Percentiles rank a stretch among this genome's conserved stretches.
Evolutionary conservation across 345 rosid species (phyloP).

Genomic region (Sisymbrium irio): DNA sequence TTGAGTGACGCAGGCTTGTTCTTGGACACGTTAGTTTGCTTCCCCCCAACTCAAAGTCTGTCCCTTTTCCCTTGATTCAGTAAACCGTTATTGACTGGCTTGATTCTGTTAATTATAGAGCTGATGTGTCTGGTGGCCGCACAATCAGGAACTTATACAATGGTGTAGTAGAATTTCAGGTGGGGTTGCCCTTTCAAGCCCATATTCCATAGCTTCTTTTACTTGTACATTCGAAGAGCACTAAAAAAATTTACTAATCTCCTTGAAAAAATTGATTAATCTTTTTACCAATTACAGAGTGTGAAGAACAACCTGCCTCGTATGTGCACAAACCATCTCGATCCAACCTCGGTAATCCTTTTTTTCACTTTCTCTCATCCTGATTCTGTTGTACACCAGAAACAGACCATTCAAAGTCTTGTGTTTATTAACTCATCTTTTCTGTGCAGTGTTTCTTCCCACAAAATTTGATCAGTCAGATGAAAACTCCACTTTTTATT

Average conservation of each 20-base stretch:
- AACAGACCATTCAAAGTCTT: not conserved
- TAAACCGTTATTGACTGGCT: slow-evolving; percentile 6
- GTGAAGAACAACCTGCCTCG: slow-evolving; percentile 60
- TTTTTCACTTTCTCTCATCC: not conserved
- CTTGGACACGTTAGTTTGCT: slow-evolving; percentile 68
- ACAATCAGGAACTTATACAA: slow-evolving; percentile 69
- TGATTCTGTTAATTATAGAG: slow-evolving; percentile 41
- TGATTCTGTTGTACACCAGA: not conserved
- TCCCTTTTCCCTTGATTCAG: not conserved
- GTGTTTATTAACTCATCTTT: slow-evolving; percentile 7
- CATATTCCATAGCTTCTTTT: slow-evolving; percentile 1
- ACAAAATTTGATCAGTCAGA: slow-evolving; percentile 72
- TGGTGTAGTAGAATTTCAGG: slow-evolving; percentile 86
- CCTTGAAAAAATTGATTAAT: slow-evolving; percentile 14
- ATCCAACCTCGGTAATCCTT: slow-evolving; percentile 71
- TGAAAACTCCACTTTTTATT: slow-evolving; percentile 76
- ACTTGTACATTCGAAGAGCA: not conserved
- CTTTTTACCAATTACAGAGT: slow-evolving; percentile 41
- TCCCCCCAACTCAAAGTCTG: not conserved
- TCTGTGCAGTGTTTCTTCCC: slow-evolving; percentile 89
- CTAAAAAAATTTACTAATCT: not conserved
- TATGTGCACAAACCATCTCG: slow-evolving; percentile 70
- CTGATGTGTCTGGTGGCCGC: slow-evolving; percentile 82
- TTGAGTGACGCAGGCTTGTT: slow-evolving; percentile 96
- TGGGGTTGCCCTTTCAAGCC: slow-evolving; percentile 10